Evolutionary conservation across 2,329 filamentous ascomycete species (phyloP).

Genomic region (Aureobasidium pullulans): DNA sequence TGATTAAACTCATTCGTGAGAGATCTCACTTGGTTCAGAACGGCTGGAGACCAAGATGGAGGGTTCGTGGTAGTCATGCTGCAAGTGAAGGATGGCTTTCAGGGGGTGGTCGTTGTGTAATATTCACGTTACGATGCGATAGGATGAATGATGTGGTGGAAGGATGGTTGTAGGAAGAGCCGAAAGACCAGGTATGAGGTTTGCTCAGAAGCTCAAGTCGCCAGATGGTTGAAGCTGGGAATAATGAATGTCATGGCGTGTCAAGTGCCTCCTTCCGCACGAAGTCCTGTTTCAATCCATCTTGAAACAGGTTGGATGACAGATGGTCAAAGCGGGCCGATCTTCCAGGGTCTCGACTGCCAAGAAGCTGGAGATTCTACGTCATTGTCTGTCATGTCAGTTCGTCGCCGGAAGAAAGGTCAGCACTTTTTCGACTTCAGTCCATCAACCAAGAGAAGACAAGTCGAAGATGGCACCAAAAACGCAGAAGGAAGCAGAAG

Average conservation of each 20-base stretch:
- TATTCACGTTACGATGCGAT: neutral
- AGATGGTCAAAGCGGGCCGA: conserved; percentile 2
- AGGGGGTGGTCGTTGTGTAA: neutral
- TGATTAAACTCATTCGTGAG: conserved; percentile 1
- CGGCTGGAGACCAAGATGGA: conserved; percentile 2
- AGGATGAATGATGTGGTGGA: neutral
- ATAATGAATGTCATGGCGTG: neutral
- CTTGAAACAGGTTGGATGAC: neutral
- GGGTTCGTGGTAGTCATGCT: neutral
- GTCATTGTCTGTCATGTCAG: neutral
- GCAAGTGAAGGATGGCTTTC: neutral
- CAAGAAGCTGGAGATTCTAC: neutral
- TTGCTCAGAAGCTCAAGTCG: neutral
- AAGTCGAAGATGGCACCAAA: conserved; percentile 20
- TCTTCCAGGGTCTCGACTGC: conserved; percentile 2
- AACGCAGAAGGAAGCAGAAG: conserved; percentile 46
- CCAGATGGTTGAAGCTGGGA: neutral
- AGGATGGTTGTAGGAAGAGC: neutral
- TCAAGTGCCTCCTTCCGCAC: neutral
- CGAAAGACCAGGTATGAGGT: neutral
- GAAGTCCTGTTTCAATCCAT: neutral
- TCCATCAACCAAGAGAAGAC: neutral
- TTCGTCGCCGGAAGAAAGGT: neutral
- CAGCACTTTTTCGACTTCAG: neutral
- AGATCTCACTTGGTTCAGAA: neutral